A percentile compares a stretch with the other conserved stretches of the same genome.
phyloP scores from a whole-genome alignment of 2,329 filamentous ascomycete genomes.

The Sarocladiaceae sp. region DNA sequence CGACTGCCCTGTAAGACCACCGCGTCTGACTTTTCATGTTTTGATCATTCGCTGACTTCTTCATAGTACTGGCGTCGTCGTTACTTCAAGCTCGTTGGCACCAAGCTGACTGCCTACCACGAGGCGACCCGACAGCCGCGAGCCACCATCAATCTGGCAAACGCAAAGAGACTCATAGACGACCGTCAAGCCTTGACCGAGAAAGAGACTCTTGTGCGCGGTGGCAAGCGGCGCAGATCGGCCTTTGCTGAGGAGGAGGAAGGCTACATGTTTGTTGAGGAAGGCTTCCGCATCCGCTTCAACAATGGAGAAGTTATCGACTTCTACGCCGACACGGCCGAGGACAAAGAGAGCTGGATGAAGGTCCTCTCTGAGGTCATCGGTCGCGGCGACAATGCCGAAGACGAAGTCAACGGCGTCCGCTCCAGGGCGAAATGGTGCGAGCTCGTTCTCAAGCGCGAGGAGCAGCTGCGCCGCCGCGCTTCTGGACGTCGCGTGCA shows the following conservation, averaged over 20 bases:
- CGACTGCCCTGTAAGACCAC: slow-evolving; percentile 82
- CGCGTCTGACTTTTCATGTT: background rate
- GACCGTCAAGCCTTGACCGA: slow-evolving; percentile 79
- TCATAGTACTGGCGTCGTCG: slow-evolving; percentile 89
- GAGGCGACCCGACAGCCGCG: slow-evolving; percentile 92
- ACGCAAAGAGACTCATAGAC: slow-evolving; percentile 88
- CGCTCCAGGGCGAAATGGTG: slow-evolving; percentile 56
- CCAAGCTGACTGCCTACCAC: slow-evolving; percentile 91
- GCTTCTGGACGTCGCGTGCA: slow-evolving; percentile 34
- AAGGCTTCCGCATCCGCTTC: slow-evolving; percentile 97
- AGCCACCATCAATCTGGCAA: slow-evolving; percentile 92
- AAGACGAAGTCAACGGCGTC: slow-evolving; percentile 36
- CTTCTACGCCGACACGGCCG: slow-evolving; percentile 87
- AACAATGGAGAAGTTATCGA: slow-evolving; percentile 98
- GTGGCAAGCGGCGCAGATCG: slow-evolving; percentile 78
- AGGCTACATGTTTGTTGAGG: slow-evolving; percentile 99
- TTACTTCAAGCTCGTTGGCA: slow-evolving; percentile 89
- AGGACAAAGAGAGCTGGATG: slow-evolving; percentile 94
- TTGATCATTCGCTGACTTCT: slow-evolving; percentile 28
- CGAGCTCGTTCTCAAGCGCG: slow-evolving; percentile 58
- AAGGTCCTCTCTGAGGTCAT: slow-evolving; percentile 70
- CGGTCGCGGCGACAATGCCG: slow-evolving; percentile 46
- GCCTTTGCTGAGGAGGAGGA: slow-evolving; percentile 98
- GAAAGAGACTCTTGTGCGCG: slow-evolving; percentile 71
- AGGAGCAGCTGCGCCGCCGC: slow-evolving; percentile 51